Conservation (phyloP, 768 basidiomycete species). For the Pulveroboletus sp. region DNA sequence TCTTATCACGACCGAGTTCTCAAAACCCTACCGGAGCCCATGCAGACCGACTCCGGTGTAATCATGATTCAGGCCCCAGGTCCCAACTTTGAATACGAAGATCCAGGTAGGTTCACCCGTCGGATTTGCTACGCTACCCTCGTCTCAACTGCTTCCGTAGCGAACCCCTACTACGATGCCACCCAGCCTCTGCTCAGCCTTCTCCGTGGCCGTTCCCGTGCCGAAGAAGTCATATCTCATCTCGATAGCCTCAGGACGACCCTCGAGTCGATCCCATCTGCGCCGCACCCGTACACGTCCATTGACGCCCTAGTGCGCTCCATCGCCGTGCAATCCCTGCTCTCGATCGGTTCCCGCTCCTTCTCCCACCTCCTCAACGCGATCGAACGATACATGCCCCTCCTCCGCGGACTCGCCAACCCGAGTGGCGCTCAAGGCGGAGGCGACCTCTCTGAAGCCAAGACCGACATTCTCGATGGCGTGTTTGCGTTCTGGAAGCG, state of each 20-base stretch:
- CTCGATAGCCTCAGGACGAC: conserved; percentile 66
- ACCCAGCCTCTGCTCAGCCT: conserved; percentile 75
- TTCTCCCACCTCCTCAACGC: conserved; percentile 98
- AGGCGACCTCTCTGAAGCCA: conserved; percentile 50
- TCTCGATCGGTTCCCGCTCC: conserved; percentile 89
- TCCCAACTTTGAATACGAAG: conserved; percentile 80
- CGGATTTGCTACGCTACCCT: not conserved
- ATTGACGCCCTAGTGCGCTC: conserved; percentile 67
- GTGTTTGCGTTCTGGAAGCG: conserved; percentile 78
- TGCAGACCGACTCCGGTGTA: conserved; percentile 63
- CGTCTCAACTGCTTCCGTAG: conserved; percentile 35
- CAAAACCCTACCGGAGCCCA: conserved; percentile 79
- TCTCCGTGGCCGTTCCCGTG: conserved; percentile 75
- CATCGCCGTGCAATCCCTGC: conserved; percentile 81
- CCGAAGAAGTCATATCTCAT: conserved; percentile 74
- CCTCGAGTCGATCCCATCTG: conserved; percentile 53
- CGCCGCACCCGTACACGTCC: conserved; percentile 49
- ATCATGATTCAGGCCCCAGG: conserved; percentile 72
- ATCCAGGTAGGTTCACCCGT: conserved; percentile 50
- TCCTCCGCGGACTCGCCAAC: conserved; percentile 60
- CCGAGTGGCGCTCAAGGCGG: conserved; percentile 11
- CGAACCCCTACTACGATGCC: conserved; percentile 73
- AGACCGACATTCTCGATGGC: conserved; percentile 66
- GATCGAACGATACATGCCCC: conserved; percentile 86
- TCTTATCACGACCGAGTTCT: conserved; percentile 91